Percentiles rank a stretch among this genome's conserved stretches.
Evolutionary conservation across 2,329 filamentous ascomycete species (phyloP).

Genomic region (Apiospora kogelbergensis): DNA sequence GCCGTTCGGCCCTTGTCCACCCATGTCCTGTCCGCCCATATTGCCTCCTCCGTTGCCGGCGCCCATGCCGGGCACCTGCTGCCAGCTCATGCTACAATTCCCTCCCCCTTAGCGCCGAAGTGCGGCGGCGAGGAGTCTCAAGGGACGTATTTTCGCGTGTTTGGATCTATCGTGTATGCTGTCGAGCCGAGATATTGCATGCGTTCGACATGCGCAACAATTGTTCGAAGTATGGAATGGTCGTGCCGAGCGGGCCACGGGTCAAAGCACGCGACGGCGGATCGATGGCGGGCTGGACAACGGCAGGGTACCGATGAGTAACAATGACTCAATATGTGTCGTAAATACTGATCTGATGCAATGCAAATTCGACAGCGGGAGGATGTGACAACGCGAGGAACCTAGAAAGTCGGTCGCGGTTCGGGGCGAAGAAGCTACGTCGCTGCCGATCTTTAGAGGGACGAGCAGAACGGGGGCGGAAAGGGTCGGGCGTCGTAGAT

Average conservation of each 20-base stretch:
- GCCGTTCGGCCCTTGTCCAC: constrained; percentile 39
- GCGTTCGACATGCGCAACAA: constrained; percentile 15
- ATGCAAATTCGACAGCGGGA: not conserved
- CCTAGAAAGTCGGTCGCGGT: not conserved
- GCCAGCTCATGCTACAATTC: constrained; percentile 33
- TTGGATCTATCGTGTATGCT: constrained; percentile 12
- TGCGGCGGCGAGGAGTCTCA: not conserved
- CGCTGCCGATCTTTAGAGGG: not conserved
- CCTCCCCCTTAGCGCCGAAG: constrained; percentile 1
- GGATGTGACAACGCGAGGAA: not conserved
- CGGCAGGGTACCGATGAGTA: not conserved
- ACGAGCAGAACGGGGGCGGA: not conserved
- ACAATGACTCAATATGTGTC: not conserved
- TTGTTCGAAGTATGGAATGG: not conserved
- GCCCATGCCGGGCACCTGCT: constrained; percentile 39
- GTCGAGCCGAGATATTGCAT: not conserved
- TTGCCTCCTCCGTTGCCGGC: constrained; percentile 43
- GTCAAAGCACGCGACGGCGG: constrained; percentile 1
- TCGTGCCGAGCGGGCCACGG: not conserved
- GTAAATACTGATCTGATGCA: not conserved
- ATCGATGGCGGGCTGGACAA: not conserved
- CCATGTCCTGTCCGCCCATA: constrained; percentile 41
- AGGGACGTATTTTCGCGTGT: not conserved
- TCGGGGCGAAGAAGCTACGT: not conserved
- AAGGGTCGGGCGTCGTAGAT: not conserved